Conservation (phyloP, 495 filamentous ascomycete species). For the Viridothelium virens region DNA sequence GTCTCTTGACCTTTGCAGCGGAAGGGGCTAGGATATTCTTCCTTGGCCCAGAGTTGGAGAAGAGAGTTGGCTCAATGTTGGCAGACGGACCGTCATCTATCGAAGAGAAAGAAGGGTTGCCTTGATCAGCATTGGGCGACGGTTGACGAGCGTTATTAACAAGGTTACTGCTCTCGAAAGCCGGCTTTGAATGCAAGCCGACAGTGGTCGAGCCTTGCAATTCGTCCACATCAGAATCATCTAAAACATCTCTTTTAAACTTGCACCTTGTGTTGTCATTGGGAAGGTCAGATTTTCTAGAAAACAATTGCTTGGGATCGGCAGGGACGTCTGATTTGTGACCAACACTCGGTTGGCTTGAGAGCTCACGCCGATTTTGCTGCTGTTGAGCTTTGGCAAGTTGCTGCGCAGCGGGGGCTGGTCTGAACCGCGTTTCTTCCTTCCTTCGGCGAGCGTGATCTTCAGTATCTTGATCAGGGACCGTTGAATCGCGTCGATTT, state of each 20-base stretch:
- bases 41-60: not conserved
- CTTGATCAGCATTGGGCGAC: not conserved
- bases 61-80: not conserved
- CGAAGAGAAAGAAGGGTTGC: not conserved
- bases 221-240: not conserved
- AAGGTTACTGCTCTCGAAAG: not conserved
- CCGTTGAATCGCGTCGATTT: not conserved
- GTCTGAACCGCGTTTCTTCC: not conserved
- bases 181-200: not conserved
- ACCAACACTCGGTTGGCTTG: not conserved
- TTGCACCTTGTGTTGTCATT: not conserved
- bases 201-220: not conserved
- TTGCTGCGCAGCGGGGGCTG: not conserved
- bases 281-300: not conserved
- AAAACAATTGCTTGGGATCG: not conserved
- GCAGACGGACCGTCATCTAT: not conserved
- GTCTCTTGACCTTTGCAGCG: not conserved
- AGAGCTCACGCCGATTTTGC: not conserved
- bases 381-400: not conserved
- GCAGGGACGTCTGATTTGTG: not conserved
- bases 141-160: not conserved
- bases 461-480: not conserved
- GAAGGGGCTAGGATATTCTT: not conserved
- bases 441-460: not conserved
- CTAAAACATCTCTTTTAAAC: not conserved